Evolutionary conservation across 202 grass and related monocot species (phyloP).

Genomic region (Alloteropsis angusta): DNA sequence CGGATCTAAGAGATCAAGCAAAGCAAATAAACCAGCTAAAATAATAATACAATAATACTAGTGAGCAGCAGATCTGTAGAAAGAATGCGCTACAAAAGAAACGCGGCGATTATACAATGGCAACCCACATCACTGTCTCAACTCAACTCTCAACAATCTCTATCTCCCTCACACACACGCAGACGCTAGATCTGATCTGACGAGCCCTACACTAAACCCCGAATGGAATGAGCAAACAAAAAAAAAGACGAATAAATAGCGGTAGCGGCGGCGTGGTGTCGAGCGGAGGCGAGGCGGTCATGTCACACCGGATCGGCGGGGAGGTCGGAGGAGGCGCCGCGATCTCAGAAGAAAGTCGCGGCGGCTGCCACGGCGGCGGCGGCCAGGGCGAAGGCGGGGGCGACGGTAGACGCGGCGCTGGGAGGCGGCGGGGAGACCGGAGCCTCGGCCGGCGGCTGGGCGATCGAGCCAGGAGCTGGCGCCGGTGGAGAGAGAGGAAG

Average conservation of each 20-base stretch:
- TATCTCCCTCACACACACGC: not conserved
- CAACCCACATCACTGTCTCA: constrained; percentile 1
- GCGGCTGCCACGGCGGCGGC: not conserved
- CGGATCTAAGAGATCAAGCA: not conserved
- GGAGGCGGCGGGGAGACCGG: constrained; percentile 15
- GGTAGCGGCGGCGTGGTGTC: not conserved
- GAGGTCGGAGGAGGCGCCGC: not conserved
- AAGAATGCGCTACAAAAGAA: constrained; percentile 21
- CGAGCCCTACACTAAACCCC: constrained; percentile 13
- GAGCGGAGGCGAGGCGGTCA: not conserved
- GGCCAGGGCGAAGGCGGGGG: not conserved
- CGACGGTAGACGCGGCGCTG: not conserved
- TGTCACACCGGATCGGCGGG: not conserved
- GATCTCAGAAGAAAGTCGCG: constrained; percentile 31
- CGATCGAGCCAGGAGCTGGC: constrained; percentile 5
- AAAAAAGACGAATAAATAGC: not conserved
- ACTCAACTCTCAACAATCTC: not conserved
- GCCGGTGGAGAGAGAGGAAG: not conserved
- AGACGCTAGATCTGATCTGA: constrained; percentile 27
- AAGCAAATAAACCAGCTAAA: not conserved
- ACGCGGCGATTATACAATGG: constrained; percentile 20
- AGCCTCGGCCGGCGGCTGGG: not conserved
- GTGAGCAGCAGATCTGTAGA: constrained; percentile 9
- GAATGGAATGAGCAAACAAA: constrained; percentile 8
- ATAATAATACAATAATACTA: not conserved